Base-by-base conservation (phyloP, 495 filamentous ascomycete genomes). In the Hypoxylon fuscum region DNA sequence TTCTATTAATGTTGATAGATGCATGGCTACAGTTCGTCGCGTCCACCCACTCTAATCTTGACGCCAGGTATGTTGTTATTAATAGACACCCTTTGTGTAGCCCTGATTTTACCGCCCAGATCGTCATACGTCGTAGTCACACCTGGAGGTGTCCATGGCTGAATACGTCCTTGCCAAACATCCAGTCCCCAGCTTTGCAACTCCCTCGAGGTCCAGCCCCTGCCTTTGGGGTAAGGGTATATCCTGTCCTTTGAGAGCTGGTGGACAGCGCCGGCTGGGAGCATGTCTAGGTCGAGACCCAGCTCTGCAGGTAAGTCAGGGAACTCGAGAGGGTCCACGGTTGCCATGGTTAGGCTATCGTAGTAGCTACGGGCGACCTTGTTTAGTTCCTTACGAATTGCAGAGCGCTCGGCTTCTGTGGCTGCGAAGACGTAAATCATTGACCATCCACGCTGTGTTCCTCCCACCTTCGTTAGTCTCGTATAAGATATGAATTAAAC, bases 301-400 rank as follows among this genome's bases (percentile, higher is more conserved):
- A 79, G 41, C 21, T 62, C 52, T 6, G 45, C 55, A 20, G 72
- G 69, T 60, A 81, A 68, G 15, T 74, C 68, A 1, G 64, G 72
- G 55, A 81, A 81, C 34, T 80, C 72, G 9, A 72, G 54, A 2
- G 76, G 72, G 56, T 83, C 78, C 22, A 79, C 74, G 0, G 73
- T 45, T 9, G 75, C 72, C 12, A 74, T 73, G 1, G 62, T 75
- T 1, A 81, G 51, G 11, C 70, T 77, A 42, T 78, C 69, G 53
- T 73, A 66, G 47, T 79, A 77, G 52, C 65, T 73, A 15, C 62
- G 67, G 0, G 77, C 79, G 8, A 80, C 58, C 21, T 66, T 69
- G 32, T 65, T 70, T n/a, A 83, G 47, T 2, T 60, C 50, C 44
- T 48, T 55, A 2, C 73, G 64, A 6, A 79, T 66, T 9, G 49